Evolutionary conservation across 495 filamentous ascomycete genomes (phyloP).

Genomic region (Parmelia sp.): DNA sequence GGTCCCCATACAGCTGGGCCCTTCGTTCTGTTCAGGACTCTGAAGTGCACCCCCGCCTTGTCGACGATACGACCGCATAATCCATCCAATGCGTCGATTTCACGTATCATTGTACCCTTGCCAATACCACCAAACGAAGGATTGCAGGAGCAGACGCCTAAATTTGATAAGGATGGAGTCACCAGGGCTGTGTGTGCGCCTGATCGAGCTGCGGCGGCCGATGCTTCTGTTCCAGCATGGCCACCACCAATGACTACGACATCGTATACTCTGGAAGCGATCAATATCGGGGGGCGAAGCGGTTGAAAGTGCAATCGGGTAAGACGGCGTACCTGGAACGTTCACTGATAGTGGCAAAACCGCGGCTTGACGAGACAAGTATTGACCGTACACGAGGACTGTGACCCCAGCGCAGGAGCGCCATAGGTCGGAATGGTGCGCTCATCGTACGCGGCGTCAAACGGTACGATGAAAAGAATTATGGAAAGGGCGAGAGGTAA

Average conservation of each 20-base stretch:
- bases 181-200: slow-evolving; percentile 87
- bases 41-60: slow-evolving; percentile 89
- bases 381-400: slow-evolving; percentile 26
- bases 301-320: neutral
- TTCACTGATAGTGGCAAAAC: slow-evolving; percentile 44
- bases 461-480: neutral
- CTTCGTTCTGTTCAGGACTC: slow-evolving; percentile 78
- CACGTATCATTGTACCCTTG: slow-evolving; percentile 94
- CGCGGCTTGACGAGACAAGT: slow-evolving; percentile 12
- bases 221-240: slow-evolving; percentile 92
- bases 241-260: slow-evolving; percentile 94
- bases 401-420: slow-evolving; percentile 33
- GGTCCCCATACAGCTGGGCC: slow-evolving; percentile 97
- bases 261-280: slow-evolving; percentile 62
- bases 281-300: slow-evolving; percentile 11
- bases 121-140: slow-evolving; percentile 96
- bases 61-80: slow-evolving; percentile 85
- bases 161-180: slow-evolving; percentile 76
- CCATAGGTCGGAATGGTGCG: slow-evolving; percentile 32
- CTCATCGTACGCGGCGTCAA: slow-evolving; percentile 27
- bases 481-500: no score
- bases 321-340: slow-evolving; percentile 30
- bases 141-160: slow-evolving; percentile 96
- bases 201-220: slow-evolving; percentile 82
- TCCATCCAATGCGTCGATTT: slow-evolving; percentile 93